Conservation (phyloP, 2,329 filamentous ascomycete genomes). For the Juglanconis juglandina region DNA sequence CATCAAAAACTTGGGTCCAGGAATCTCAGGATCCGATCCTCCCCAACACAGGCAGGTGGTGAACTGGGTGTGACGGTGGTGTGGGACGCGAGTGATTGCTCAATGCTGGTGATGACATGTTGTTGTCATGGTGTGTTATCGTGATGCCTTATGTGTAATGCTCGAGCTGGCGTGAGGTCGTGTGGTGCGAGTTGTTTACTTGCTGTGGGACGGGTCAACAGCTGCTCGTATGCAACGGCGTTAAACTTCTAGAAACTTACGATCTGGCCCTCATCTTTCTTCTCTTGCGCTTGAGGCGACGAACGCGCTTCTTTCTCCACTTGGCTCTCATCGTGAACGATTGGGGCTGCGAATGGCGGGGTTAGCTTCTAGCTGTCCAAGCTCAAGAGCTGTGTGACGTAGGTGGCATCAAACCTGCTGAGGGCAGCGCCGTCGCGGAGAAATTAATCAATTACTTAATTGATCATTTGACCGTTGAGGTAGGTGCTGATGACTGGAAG, state of each 20-base stretch:
- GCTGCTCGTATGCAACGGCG: constrained; percentile 16
- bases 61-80: background rate
- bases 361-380: constrained; percentile 18
- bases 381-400: constrained; percentile 6
- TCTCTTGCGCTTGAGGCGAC: constrained; percentile 99
- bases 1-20: constrained; percentile 18
- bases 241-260: constrained; percentile 57
- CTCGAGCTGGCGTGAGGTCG: constrained; percentile 46
- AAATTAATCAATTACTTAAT: background rate
- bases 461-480: constrained; percentile 4
- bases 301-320: constrained; percentile 99
- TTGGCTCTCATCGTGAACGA: constrained; percentile 80
- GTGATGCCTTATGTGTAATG: constrained; percentile 25
- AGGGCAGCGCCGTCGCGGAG: background rate
- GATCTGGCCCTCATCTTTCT: constrained; percentile 99
- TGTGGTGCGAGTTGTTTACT: constrained; percentile 64
- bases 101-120: constrained; percentile 10
- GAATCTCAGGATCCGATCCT: constrained; percentile 20
- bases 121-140: constrained; percentile 22
- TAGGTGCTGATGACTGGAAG: background rate
- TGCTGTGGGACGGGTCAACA: constrained; percentile 46
- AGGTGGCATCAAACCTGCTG: constrained; percentile 4
- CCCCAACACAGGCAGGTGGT: constrained; percentile 19
- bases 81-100: constrained; percentile 15
- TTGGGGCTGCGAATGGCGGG: constrained; percentile 25